phyloP scores from a whole-genome alignment of 352 stramenopile genomes.

The Globisporangium echinulatum region DNA sequence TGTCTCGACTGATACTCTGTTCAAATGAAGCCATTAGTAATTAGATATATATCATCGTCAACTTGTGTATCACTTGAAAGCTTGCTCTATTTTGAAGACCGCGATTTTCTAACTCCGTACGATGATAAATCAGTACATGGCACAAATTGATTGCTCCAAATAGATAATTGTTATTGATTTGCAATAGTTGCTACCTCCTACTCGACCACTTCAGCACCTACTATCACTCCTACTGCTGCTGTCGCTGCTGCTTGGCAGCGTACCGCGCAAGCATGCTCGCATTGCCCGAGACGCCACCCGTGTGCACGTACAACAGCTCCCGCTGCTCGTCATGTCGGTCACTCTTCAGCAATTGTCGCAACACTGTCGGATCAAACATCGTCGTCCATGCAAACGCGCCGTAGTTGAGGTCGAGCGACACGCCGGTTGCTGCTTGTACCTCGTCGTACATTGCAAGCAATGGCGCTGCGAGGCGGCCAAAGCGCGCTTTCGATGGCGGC shows the following conservation, averaged over 20 bases:
- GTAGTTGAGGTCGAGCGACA: constrained; percentile 79
- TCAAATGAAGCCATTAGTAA: no score
- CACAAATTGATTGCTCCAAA: neutral
- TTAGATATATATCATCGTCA: no score
- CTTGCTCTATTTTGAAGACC: no score
- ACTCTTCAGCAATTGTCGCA: constrained; percentile 21
- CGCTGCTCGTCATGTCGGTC: constrained; percentile 1
- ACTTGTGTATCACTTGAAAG: no score
- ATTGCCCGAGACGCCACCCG: constrained; percentile 69
- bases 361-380: constrained; percentile 47
- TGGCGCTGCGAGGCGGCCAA: constrained; percentile 53
- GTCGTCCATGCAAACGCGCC: constrained; percentile 70
- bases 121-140: neutral
- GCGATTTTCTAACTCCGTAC: no score
- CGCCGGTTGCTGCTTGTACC: constrained; percentile 39
- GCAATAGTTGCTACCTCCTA: no score
- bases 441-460: constrained; percentile 57
- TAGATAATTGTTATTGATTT: neutral
- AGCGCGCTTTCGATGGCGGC: constrained; percentile 51
- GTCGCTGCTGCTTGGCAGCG: constrained; percentile 15
- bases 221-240: neutral
- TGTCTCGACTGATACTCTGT: no score
- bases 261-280: constrained; percentile 68
- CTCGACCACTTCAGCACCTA: neutral
- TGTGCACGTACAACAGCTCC: constrained; percentile 79